Evolutionary conservation across 2,329 filamentous ascomycete genomes (phyloP).

Genomic region (Talaromyces atroroseus): DNA sequence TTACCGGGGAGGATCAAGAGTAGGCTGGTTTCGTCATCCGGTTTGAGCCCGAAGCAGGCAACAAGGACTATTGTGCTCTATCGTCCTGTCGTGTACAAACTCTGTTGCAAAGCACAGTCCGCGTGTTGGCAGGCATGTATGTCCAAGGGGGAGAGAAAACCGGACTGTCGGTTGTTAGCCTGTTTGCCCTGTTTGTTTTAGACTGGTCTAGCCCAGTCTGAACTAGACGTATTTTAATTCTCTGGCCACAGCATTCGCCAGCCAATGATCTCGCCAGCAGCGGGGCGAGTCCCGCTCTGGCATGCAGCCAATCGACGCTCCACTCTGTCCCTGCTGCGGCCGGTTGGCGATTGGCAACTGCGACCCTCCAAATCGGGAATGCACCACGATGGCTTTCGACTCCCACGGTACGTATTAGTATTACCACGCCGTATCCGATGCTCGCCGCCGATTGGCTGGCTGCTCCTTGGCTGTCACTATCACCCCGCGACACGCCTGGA

Average conservation of each 20-base stretch:
- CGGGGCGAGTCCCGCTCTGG: not conserved
- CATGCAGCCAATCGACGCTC: conserved; percentile 3
- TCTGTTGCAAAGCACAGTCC: not conserved
- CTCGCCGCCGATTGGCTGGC: not conserved
- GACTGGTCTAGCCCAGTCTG: not conserved
- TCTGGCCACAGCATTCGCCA: not conserved
- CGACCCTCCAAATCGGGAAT: conserved; percentile 4
- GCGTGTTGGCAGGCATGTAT: not conserved
- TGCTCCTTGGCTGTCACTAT: not conserved
- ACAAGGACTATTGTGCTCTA: not conserved
- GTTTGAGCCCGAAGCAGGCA: not conserved
- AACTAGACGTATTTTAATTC: not conserved
- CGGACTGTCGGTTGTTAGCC: not conserved
- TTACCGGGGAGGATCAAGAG: not conserved
- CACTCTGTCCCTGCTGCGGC: not conserved
- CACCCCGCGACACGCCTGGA: conserved; percentile 2
- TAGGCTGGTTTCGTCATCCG: not conserved
- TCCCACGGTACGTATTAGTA: not conserved
- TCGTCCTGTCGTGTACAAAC: not conserved
- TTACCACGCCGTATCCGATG: too few relatives aligned
- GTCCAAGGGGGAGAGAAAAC: not conserved
- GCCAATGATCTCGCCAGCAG: not conserved
- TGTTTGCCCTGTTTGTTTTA: conserved; percentile 7
- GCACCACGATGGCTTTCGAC: not conserved
- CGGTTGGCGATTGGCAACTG: not conserved